Conservation (phyloP, 2,329 filamentous ascomycete species). For the Orbilia javanica region DNA sequence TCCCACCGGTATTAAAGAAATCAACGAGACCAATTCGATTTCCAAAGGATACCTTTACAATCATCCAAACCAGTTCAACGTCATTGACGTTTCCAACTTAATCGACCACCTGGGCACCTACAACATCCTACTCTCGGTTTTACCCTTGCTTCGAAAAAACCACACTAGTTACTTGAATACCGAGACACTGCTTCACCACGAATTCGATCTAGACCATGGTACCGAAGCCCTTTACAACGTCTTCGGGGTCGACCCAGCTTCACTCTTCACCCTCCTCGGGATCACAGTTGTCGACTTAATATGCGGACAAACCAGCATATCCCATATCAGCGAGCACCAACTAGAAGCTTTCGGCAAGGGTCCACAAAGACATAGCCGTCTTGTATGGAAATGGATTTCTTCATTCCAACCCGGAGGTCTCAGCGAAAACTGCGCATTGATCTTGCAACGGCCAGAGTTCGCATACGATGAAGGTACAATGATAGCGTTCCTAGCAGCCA, state of each 20-base stretch:
- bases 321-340: constrained; percentile 62
- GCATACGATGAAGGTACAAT: constrained; percentile 9
- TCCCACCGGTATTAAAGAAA: background rate
- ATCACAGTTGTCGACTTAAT: constrained; percentile 66
- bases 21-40: background rate
- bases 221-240: constrained; percentile 65
- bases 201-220: constrained; percentile 61
- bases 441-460: background rate
- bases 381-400: constrained; percentile 37
- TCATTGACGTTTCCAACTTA: constrained; percentile 71
- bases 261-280: constrained; percentile 69
- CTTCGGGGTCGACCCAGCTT: constrained; percentile 68
- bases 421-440: background rate
- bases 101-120: constrained; percentile 67
- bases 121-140: constrained; percentile 68
- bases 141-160: constrained; percentile 67
- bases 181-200: constrained; percentile 66
- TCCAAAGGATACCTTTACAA: constrained; percentile 60
- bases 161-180: constrained; percentile 69
- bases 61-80: constrained; percentile 68
- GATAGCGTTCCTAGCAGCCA: background rate
- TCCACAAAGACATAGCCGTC: constrained; percentile 18
- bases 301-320: constrained; percentile 46
- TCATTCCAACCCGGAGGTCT: background rate
- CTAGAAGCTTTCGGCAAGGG: background rate